Evolutionary conservation across 768 basidiomycete species (phyloP).

Genomic region (Fibroporia radiculosa): DNA sequence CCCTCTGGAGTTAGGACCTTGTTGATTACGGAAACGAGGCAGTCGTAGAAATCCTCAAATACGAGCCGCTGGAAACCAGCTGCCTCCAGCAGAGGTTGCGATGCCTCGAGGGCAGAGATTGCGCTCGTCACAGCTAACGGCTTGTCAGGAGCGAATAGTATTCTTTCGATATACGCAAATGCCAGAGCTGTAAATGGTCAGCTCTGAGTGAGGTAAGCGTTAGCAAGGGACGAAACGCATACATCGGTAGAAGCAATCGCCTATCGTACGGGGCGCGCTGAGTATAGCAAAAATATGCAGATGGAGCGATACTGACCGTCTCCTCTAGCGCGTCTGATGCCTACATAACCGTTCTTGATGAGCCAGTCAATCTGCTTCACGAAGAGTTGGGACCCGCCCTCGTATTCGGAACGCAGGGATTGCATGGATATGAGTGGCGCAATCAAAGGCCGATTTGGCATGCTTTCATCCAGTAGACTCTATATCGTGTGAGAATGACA

Average conservation of each 20-base stretch:
- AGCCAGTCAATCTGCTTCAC: slow-evolving; percentile 73
- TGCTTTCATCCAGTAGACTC: slow-evolving; percentile 33
- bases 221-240: slow-evolving; percentile 21
- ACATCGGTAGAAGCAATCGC: slow-evolving; percentile 93
- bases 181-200: slow-evolving; percentile 52
- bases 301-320: slow-evolving; percentile 34
- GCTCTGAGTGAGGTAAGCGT: neutral
- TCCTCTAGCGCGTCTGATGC: slow-evolving; percentile 68
- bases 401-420: slow-evolving; percentile 58
- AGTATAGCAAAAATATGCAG: neutral
- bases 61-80: slow-evolving; percentile 62
- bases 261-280: slow-evolving; percentile 25
- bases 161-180: slow-evolving; percentile 72
- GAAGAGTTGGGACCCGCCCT: slow-evolving; percentile 49
- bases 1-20: slow-evolving; percentile 31
- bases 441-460: slow-evolving; percentile 43
- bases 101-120: slow-evolving; percentile 42
- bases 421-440: slow-evolving; percentile 44
- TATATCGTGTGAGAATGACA: slow-evolving; percentile 10
- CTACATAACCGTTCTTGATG: slow-evolving; percentile 49
- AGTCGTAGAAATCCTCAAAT: slow-evolving; percentile 69
- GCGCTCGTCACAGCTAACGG: slow-evolving; percentile 41
- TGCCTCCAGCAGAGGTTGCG: slow-evolving; percentile 40
- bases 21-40: slow-evolving; percentile 45
- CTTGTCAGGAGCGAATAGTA: slow-evolving; percentile 42